These are phyloP conservation scores for Entomortierella chlamydospora DNA, from an alignment of 192 early-diverging fungal genomes.

Conservation along the genomic window DNA sequence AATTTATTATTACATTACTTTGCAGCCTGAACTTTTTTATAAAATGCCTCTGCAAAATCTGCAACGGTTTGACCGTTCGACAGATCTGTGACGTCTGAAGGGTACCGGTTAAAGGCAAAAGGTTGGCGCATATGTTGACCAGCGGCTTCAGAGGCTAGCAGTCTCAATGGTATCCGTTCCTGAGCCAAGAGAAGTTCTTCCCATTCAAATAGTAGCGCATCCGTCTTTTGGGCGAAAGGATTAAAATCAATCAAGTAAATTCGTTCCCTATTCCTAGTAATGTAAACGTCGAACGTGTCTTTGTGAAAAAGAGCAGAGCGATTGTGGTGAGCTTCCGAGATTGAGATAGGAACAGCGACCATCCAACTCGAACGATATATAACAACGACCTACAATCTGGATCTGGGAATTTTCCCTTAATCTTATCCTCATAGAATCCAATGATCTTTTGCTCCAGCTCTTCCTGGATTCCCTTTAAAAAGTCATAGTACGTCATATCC, in stretches of 20 bases:
- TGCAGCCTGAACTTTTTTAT: slow-evolving; percentile 44
- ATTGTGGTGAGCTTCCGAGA: not conserved
- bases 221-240: slow-evolving; percentile 83
- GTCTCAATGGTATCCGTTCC: slow-evolving; percentile 51
- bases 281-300: slow-evolving; percentile 94
- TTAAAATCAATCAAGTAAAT: slow-evolving; percentile 94
- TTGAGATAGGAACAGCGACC: not conserved
- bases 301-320: slow-evolving; percentile 10
- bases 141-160: slow-evolving; percentile 56
- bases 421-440: slow-evolving; percentile 74
- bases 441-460: slow-evolving; percentile 68
- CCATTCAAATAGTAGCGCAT: slow-evolving; percentile 88
- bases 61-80: slow-evolving; percentile 75
- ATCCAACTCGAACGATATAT: too few species aligned
- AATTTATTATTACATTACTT: slow-evolving; percentile 3
- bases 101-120: slow-evolving; percentile 75
- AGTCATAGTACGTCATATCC: slow-evolving; percentile 88
- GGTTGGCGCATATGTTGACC: slow-evolving; percentile 52
- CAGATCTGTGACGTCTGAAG: slow-evolving; percentile 79
- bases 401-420: slow-evolving; percentile 73
- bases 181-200: slow-evolving; percentile 68
- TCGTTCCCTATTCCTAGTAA: slow-evolving; percentile 67
- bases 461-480: slow-evolving; percentile 70
- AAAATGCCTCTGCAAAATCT: slow-evolving; percentile 77
- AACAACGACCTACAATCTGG: slow-evolving; percentile 67